Evolutionary conservation across 78 protist genomes (phyloP).

Genomic region (Dictyostelium capitatum): DNA sequence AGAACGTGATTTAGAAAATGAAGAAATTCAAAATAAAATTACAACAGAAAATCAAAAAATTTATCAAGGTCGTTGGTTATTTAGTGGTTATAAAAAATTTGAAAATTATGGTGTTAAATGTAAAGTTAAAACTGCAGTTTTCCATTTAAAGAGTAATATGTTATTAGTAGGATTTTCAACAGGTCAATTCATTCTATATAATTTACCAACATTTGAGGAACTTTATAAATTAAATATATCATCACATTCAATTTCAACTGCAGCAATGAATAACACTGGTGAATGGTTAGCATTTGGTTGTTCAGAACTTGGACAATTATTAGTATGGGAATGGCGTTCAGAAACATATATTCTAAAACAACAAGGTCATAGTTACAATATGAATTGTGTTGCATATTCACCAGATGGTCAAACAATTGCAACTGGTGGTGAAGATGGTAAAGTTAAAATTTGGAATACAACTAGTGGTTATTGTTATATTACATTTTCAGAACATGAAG

Average conservation of each 20-base stretch:
- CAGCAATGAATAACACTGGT: slow-evolving; percentile 89
- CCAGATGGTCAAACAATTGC: slow-evolving; percentile 92
- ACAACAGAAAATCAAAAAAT: not conserved
- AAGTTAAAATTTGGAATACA: slow-evolving; percentile 94
- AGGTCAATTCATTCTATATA: slow-evolving; percentile 93
- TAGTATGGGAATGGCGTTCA: slow-evolving; percentile 98
- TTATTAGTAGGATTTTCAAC: slow-evolving; percentile 88
- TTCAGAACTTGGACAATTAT: slow-evolving; percentile 89
- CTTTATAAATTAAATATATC: slow-evolving; percentile 88
- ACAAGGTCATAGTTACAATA: slow-evolving; percentile 89
- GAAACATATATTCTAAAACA: slow-evolving; percentile 91
- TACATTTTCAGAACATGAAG: slow-evolving; percentile 96
- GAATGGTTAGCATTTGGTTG: slow-evolving; percentile 97
- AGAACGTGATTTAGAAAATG: not conserved
- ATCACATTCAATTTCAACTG: slow-evolving; percentile 42
- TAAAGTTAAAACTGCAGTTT: slow-evolving; percentile 25
- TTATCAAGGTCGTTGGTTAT: slow-evolving; percentile 56
- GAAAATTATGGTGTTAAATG: slow-evolving; percentile 24
- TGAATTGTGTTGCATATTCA: slow-evolving; percentile 88
- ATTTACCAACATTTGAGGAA: slow-evolving; percentile 62
- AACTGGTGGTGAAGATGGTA: slow-evolving; percentile 95
- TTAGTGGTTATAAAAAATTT: not conserved
- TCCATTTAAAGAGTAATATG: slow-evolving; percentile 43
- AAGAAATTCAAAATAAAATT: not conserved
- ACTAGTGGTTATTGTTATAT: slow-evolving; percentile 92